These are phyloP conservation scores for Penicillium taxi DNA, from an alignment of 495 filamentous ascomycete genomes.

Conservation along the genomic window DNA sequence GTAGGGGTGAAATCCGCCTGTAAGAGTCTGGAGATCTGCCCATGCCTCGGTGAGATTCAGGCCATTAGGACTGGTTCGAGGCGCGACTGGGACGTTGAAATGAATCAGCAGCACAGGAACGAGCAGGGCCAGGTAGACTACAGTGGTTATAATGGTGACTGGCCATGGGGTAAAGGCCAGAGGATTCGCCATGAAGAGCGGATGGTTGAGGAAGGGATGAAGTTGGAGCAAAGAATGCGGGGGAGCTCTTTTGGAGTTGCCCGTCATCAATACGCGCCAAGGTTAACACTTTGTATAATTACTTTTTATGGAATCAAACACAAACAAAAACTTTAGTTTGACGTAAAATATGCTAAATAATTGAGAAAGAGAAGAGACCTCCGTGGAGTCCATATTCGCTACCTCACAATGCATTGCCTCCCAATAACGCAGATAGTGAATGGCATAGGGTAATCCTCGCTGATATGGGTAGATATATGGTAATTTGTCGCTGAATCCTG, in stretches of 20 bases:
- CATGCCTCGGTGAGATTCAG: conserved; percentile 79
- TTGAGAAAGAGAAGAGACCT: conserved; percentile 6
- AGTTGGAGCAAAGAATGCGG: conserved; percentile 20
- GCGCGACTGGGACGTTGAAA: conserved; percentile 63
- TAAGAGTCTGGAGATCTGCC: conserved; percentile 70
- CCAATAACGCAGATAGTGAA: conserved; percentile 15
- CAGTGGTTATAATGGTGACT: conserved; percentile 63
- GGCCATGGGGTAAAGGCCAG: conserved; percentile 57
- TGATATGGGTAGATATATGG: conserved; percentile 25
- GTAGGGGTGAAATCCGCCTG: conserved; percentile 75
- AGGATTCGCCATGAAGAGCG: conserved; percentile 36
- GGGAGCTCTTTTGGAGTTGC: conserved; percentile 11
- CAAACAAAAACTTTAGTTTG: not conserved
- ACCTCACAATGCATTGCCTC: conserved; percentile 30
- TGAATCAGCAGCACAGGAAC: conserved; percentile 66
- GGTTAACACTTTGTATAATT: conserved; percentile 2
- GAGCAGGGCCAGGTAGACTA: conserved; percentile 62
- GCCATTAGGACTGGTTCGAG: conserved; percentile 49
- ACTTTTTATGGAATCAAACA: not conserved
- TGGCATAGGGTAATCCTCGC: conserved; percentile 19
- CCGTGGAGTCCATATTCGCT: conserved; percentile 11
- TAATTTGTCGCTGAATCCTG: conserved; percentile 10
- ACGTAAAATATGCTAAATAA: not conserved
- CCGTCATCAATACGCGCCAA: conserved; percentile 7
- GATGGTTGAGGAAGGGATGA: not conserved